A percentile compares a stretch with the other conserved stretches of the same genome.
These are phyloP conservation scores for Allantophomopsis cytisporea DNA, from an alignment of 2,329 filamentous ascomycete genomes.

Conservation along the genomic window DNA sequence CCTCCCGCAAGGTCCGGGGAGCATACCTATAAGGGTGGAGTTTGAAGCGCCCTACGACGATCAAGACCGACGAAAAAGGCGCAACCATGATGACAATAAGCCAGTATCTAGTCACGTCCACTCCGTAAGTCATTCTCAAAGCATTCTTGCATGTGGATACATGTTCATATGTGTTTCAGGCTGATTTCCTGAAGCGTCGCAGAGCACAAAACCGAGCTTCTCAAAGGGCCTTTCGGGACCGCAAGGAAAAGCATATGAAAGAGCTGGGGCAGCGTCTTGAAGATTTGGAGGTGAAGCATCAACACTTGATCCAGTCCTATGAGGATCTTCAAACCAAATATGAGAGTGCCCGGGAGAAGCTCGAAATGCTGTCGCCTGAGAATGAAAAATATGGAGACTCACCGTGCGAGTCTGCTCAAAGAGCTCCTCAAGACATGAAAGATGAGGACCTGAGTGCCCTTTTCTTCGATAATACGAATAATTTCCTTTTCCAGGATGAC, in stretches of 20 bases:
- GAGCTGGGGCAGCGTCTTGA: conserved; percentile 44
- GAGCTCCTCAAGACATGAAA: too few relatives aligned
- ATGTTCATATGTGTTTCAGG: neutral
- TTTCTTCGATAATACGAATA: too few relatives aligned
- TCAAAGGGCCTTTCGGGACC: conserved; percentile 45
- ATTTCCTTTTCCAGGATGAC: too few relatives aligned
- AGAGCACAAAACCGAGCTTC: conserved; percentile 47
- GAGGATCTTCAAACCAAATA: conserved; percentile 27
- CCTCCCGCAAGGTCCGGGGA: too few relatives aligned
- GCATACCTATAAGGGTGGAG: too few relatives aligned
- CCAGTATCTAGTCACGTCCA: conserved; percentile 18
- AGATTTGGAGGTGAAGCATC: conserved; percentile 39
- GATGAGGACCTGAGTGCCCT: too few relatives aligned
- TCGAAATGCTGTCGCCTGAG: conserved; percentile 9
- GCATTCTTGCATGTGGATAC: neutral
- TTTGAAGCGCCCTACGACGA: conserved; percentile 19
- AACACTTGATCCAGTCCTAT: conserved; percentile 39
- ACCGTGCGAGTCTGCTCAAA: too few relatives aligned
- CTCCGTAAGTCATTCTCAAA: conserved; percentile 12
- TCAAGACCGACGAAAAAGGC: conserved; percentile 17
- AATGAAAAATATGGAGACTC: too few relatives aligned
- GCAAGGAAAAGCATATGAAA: conserved; percentile 51
- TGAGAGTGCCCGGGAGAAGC: conserved; percentile 15
- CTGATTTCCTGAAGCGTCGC: conserved; percentile 27
- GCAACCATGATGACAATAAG: conserved; percentile 16